Conservation (phyloP, 306 rosid species). For the Cicer yamashitae region DNA sequence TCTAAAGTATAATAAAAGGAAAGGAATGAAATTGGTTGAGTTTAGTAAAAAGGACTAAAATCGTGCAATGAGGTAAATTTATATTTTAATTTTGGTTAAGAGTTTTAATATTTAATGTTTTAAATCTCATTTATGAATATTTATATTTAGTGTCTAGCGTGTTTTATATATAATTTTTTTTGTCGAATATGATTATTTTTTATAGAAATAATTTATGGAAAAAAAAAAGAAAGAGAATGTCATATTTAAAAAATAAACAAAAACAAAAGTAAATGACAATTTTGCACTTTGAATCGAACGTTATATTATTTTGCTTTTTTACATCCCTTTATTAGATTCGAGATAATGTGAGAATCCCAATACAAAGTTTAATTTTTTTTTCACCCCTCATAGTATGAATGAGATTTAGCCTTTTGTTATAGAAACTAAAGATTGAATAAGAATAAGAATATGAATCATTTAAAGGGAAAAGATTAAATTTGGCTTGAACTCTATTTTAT, state of each 20-base stretch:
- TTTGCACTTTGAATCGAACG: conserved; percentile 34
- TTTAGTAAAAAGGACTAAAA: too few relatives aligned
- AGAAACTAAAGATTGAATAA: conserved; percentile 14
- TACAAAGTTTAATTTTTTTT: conserved; percentile 50
- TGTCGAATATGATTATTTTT: too few relatives aligned
- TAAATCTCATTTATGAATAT: too few relatives aligned
- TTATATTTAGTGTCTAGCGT: too few relatives aligned
- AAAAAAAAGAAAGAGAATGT: neutral
- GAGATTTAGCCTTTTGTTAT: conserved; percentile 42
- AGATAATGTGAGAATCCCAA: conserved; percentile 56
- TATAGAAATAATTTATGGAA: too few relatives aligned
- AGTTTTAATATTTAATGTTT: too few relatives aligned
- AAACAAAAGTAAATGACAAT: conserved; percentile 33
- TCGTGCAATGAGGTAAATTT: too few relatives aligned
- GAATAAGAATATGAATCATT: conserved; percentile 31
- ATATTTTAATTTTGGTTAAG: too few relatives aligned
- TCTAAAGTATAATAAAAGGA: neutral
- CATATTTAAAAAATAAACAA: neutral
- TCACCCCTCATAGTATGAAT: conserved; percentile 6
- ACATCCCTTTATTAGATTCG: conserved; percentile 35
- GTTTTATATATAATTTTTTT: too few relatives aligned
- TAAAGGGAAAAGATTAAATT: conserved; percentile 40
- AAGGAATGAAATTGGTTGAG: neutral
- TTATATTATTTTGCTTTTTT: conserved; percentile 35
- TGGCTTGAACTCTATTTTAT: conserved; percentile 38